Conservation (phyloP, 2,329 filamentous ascomycete genomes). For the Tolypocladium cylindrosporum region DNA sequence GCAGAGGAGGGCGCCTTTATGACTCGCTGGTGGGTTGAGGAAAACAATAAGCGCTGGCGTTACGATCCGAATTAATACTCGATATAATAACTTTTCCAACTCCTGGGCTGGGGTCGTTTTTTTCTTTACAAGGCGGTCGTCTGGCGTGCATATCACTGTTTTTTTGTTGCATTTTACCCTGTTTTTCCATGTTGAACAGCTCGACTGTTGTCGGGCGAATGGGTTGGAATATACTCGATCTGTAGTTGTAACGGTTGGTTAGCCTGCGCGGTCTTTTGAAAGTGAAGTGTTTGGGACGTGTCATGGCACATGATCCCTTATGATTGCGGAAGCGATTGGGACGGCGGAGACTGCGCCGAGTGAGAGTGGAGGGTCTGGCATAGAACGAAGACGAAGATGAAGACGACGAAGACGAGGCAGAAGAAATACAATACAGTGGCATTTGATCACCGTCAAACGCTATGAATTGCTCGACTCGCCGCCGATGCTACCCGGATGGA, state of each 20-base stretch:
- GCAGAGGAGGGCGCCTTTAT: constrained; percentile 20
- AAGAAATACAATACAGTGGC: neutral
- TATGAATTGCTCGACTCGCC: neutral
- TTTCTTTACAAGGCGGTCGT: neutral
- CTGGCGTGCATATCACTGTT: neutral
- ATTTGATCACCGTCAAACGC: neutral
- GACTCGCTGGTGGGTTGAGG: constrained; percentile 22
- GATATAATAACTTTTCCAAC: neutral
- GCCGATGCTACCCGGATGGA: neutral
- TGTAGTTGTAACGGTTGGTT: neutral
- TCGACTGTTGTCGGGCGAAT: neutral
- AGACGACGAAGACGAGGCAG: neutral
- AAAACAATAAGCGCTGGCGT: constrained; percentile 23
- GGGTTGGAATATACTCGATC: neutral
- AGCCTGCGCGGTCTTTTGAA: neutral
- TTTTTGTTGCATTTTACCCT: neutral
- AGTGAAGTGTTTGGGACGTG: neutral
- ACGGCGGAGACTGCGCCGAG: neutral
- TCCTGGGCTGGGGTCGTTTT: neutral
- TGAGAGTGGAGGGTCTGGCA: neutral
- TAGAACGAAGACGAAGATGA: no score
- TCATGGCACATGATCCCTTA: neutral
- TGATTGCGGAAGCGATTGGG: neutral
- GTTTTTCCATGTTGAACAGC: neutral
- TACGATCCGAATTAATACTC: constrained; percentile 8